phyloP scores from a whole-genome alignment of 2,329 filamentous ascomycete genomes.

The Pseudogymnoascus sp. region DNA sequence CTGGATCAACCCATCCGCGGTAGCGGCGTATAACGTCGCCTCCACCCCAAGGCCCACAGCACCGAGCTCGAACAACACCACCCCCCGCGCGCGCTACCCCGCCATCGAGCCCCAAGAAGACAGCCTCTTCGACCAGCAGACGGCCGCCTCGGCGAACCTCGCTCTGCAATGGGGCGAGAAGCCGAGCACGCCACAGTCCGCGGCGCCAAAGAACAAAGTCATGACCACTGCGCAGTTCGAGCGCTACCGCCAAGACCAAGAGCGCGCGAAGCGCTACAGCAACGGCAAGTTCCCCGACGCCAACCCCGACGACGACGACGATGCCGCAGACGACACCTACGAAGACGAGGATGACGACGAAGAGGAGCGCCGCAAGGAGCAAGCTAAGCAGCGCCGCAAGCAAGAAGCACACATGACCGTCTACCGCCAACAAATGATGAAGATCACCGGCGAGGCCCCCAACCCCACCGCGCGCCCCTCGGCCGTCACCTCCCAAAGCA shows the following conservation, averaged over 20 bases:
- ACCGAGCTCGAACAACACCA: background rate
- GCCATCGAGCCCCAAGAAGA: slow-evolving; percentile 18
- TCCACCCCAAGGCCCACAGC: background rate
- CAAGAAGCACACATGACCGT: slow-evolving; percentile 86
- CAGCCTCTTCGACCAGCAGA: slow-evolving; percentile 24
- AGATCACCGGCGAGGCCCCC: slow-evolving; percentile 71
- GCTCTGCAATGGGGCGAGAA: slow-evolving; percentile 23
- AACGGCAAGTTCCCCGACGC: slow-evolving; percentile 27
- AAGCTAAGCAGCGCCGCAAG: slow-evolving; percentile 70
- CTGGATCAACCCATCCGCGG: slow-evolving; percentile 18
- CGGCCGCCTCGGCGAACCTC: slow-evolving; percentile 22
- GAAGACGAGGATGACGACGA: slow-evolving; percentile 71
- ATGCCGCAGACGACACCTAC: slow-evolving; percentile 57
- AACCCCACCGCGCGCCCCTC: slow-evolving; percentile 43
- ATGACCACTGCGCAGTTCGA: slow-evolving; percentile 90
- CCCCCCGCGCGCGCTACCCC: background rate
- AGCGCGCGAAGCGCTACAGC: slow-evolving; percentile 44
- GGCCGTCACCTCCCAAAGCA: slow-evolving; percentile 51
- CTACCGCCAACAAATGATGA: slow-evolving; percentile 94
- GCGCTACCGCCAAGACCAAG: slow-evolving; percentile 66
- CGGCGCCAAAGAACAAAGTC: slow-evolving; percentile 55
- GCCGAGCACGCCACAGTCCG: slow-evolving; percentile 10
- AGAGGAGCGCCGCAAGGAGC: slow-evolving; percentile 61
- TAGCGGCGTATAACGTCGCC: slow-evolving; percentile 15
- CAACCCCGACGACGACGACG: slow-evolving; percentile 42